phyloP scores from a whole-genome alignment of 139 green algal genomes.

The Ulvella scutata region DNA sequence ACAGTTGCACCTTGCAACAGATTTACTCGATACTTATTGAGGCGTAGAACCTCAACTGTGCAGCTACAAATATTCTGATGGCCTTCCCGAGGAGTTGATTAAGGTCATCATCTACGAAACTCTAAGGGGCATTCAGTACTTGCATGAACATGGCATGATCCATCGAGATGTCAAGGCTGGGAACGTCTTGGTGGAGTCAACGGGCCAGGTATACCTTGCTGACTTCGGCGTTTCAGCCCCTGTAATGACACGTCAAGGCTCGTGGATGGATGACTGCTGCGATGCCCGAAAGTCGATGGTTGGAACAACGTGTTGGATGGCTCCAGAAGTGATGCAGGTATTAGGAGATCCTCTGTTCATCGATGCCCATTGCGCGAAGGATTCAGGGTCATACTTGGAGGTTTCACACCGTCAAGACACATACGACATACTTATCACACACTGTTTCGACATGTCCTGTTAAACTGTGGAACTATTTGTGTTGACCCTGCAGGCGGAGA shows the following conservation, averaged over 20 bases:
- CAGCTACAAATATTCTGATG: slow-evolving; percentile 61
- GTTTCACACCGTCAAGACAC: no score
- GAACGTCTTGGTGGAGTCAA: slow-evolving; percentile 91
- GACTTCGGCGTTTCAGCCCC: slow-evolving; percentile 95
- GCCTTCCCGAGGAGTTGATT: slow-evolving; percentile 81
- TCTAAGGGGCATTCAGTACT: slow-evolving; percentile 87
- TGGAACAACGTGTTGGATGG: slow-evolving; percentile 94
- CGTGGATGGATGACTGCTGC: slow-evolving; percentile 74
- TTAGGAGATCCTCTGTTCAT: no score
- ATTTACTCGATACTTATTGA: no score
- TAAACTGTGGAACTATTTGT: no score
- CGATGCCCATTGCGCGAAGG: no score
- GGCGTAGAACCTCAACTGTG: no score
- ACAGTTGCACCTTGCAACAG: no score
- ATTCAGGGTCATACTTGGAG: no score
- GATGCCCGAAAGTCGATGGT: slow-evolving; percentile 61
- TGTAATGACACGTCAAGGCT: slow-evolving; percentile 63
- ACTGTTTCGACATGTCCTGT: no score
- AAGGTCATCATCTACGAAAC: slow-evolving; percentile 88
- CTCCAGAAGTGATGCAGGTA: slow-evolving; percentile 95
- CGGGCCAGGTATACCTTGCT: slow-evolving; percentile 79
- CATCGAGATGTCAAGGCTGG: slow-evolving; percentile 97
- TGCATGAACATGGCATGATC: slow-evolving; percentile 84
- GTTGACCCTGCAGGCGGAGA: slow-evolving; percentile 14
- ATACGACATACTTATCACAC: no score